Conservation (phyloP, 2,329 filamentous ascomycete genomes). For the Arthrocladium fulminans region DNA sequence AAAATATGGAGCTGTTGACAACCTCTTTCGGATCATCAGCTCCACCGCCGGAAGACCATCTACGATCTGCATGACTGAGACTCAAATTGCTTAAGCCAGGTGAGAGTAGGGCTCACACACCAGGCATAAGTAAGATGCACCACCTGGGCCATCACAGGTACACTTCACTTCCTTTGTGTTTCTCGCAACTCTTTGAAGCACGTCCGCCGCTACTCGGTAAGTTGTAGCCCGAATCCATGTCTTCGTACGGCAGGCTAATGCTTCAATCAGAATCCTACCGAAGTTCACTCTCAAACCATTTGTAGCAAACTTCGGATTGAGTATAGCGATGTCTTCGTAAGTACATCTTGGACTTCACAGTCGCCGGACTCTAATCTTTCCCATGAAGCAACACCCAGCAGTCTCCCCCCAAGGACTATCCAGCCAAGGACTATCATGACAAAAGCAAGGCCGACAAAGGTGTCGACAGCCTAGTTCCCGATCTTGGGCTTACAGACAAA, state of each 20-base stretch:
- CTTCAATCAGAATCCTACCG: neutral
- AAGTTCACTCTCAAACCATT: neutral
- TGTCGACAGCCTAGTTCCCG: neutral
- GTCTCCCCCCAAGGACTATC: neutral
- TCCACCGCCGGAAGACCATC: neutral
- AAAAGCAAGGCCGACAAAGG: neutral
- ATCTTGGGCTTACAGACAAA: neutral
- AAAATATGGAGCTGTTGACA: too few relatives aligned
- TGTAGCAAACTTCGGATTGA: neutral
- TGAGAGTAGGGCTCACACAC: too few relatives aligned
- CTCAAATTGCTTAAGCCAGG: too few relatives aligned
- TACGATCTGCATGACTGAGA: neutral
- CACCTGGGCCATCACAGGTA: neutral
- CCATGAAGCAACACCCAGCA: neutral
- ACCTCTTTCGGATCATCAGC: too few relatives aligned
- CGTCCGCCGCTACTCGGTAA: neutral
- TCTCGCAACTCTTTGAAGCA: neutral
- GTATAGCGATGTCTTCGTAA: constrained; percentile 1
- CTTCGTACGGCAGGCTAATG: neutral
- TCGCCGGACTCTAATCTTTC: too few relatives aligned
- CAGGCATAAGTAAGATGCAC: neutral
- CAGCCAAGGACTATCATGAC: neutral
- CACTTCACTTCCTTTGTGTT: neutral
- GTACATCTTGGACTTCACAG: neutral
- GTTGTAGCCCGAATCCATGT: neutral